Base-by-base conservation (phyloP, 1,284 basidiomycete species). In the Irpex rosettiformis region DNA sequence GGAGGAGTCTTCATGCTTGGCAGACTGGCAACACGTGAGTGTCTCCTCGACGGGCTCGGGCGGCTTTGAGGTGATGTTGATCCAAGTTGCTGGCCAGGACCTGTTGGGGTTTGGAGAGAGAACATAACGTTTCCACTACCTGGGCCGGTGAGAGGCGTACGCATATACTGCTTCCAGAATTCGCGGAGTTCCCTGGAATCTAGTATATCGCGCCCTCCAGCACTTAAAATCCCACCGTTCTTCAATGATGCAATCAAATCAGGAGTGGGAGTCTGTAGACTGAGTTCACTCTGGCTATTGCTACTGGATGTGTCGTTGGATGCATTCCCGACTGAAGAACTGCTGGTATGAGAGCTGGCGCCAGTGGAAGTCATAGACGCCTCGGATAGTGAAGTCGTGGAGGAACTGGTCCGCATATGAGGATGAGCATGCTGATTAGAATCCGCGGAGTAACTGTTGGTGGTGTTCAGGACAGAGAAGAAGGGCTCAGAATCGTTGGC, bases 151-250 rank as follows among this genome's bases (percentile, higher is more conserved):
- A 86, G 69, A 24, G 88, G 88, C 18, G 86, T 90, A 49, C 82
- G 79, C 74, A 91, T 80, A 66, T 86, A 91, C 65, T 83, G 77
- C 71, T 80, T 88, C 89, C 89, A 91, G 65, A 89, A 84, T 57
- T 90, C 86, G 54, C 79, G 76, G 66, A 89, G 67, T 64, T 89
- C 85, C 60, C 78, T 76, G 62, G 76, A 74, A 52, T 86, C 85
- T 29, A 70, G 59, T 37, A 65, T 71, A 48, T 82, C 75, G 64
- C 78, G 70, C 62, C 76, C 68, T 27, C 66, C 63, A 8, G 61
- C 57, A 47, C 55, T 59, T 25, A 57, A 28, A 30, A 59, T n/a
- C 11, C 48, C 49, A n/a, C 62, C 64, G 61, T 64, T 68, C 62
- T 66, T 71, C 42, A 67, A 61, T 55, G 63, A 67, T 18, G 64